These are phyloP conservation scores for Trichoderma simmonsii DNA, from an alignment of 2,329 filamentous ascomycete species.

Conservation along the genomic window DNA sequence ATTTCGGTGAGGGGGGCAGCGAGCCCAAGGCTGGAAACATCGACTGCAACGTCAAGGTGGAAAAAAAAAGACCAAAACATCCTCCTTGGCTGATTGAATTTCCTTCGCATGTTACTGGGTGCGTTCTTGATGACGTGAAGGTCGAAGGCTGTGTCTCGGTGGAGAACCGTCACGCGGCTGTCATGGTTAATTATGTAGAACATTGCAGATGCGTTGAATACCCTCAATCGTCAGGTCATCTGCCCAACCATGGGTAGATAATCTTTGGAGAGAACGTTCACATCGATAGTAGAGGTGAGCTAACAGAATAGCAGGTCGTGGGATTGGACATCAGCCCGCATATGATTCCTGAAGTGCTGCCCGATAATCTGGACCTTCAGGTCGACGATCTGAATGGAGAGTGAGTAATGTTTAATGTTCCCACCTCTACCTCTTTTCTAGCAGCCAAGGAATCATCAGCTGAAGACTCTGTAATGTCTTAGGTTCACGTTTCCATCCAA, in stretches of 20 bases:
- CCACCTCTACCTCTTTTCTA: background rate
- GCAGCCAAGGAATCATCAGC: background rate
- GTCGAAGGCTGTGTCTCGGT: background rate
- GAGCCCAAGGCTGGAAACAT: background rate
- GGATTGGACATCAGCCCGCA: constrained; percentile 71
- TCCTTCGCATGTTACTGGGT: background rate
- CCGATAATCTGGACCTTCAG: constrained; percentile 67
- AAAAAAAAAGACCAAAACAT: background rate
- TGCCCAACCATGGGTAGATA: background rate
- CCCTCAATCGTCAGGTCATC: background rate
- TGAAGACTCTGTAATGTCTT: background rate
- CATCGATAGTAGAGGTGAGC: background rate
- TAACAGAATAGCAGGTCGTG: constrained; percentile 53
- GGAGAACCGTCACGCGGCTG: no score
- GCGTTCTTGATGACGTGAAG: background rate
- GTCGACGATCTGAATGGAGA: constrained; percentile 68
- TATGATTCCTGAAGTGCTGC: constrained; percentile 61
- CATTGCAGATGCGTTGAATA: background rate
- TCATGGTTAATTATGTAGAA: background rate
- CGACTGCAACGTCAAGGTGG: background rate
- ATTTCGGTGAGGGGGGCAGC: background rate
- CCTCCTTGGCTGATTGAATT: background rate
- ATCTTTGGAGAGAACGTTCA: background rate
- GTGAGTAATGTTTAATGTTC: constrained; percentile 33
- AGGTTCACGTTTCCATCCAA: constrained; percentile 66